Percentiles rank a stretch among this genome's conserved stretches.
Evolutionary conservation across 805 yeast genomes (phyloP).

Genomic region (Myxozyma melibiosi): DNA sequence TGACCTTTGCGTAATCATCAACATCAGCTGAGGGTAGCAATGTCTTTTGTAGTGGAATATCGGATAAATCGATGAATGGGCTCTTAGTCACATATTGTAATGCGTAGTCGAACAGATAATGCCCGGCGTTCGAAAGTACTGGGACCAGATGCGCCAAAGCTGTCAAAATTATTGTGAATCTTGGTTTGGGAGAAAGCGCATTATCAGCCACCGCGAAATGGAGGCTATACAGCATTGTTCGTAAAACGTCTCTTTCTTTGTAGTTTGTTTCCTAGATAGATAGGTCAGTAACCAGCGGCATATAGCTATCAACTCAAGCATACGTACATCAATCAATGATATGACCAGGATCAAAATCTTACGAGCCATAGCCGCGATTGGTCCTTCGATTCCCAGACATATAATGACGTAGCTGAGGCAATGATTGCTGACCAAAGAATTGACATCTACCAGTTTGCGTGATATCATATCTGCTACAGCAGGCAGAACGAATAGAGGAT

Average conservation of each 20-base stretch:
- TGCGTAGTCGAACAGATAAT: constrained; percentile 70
- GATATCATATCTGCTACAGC: constrained; percentile 12
- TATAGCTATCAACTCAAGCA: background rate
- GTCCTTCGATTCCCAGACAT: constrained; percentile 36
- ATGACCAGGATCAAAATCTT: constrained; percentile 1
- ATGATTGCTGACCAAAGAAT: constrained; percentile 58
- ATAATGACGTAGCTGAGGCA: constrained; percentile 55
- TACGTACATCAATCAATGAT: constrained; percentile 15
- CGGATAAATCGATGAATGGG: background rate
- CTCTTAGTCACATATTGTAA: constrained; percentile 8
- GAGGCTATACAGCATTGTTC: constrained; percentile 51
- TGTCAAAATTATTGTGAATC: constrained; percentile 33
- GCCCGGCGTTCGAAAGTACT: constrained; percentile 68
- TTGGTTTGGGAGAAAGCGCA: background rate
- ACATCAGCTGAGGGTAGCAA: constrained; percentile 17
- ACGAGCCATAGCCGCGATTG: constrained; percentile 3
- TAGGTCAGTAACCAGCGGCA: constrained; percentile 1
- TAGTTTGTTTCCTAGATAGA: constrained; percentile 46
- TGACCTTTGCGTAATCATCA: constrained; percentile 7
- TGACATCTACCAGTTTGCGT: constrained; percentile 50
- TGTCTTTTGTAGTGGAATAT: constrained; percentile 11
- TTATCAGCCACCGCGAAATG: background rate
- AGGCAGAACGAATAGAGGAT: constrained; percentile 26
- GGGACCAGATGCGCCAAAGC: constrained; percentile 59
- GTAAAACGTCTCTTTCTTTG: constrained; percentile 60